A percentile compares a stretch with the other conserved stretches of the same genome.
Evolutionary conservation across 2,329 filamentous ascomycete genomes (phyloP).

Genomic region (Exophiala mesophila): DNA sequence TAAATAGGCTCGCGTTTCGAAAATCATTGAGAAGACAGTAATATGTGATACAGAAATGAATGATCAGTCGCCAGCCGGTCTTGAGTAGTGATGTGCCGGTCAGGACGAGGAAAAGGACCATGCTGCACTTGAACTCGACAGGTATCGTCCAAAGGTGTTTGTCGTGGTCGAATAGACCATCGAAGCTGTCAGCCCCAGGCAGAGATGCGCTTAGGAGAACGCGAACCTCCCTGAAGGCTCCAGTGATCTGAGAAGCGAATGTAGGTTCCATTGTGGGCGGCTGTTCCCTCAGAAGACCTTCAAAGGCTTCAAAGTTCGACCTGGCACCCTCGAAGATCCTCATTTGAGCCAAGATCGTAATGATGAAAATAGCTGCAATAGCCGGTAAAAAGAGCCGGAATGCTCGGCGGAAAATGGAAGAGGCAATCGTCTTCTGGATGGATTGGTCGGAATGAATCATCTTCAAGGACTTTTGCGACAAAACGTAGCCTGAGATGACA

Average conservation of each 20-base stretch:
- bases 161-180: slow-evolving; percentile 19
- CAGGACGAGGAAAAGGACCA: slow-evolving; percentile 18
- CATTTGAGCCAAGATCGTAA: slow-evolving; percentile 31
- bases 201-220: neutral
- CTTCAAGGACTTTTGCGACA: slow-evolving; percentile 39
- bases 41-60: slow-evolving; percentile 5
- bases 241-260: slow-evolving; percentile 31
- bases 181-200: neutral
- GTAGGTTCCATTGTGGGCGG: slow-evolving; percentile 9
- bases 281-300: slow-evolving; percentile 8
- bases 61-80: slow-evolving; percentile 1
- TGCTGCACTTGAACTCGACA: slow-evolving; percentile 41
- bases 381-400: slow-evolving; percentile 39
- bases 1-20: slow-evolving; percentile 8
- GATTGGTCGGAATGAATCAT: slow-evolving; percentile 33
- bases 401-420: slow-evolving; percentile 40
- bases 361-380: slow-evolving; percentile 34
- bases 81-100: slow-evolving; percentile 7
- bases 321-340: slow-evolving; percentile 2
- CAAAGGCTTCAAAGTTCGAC: slow-evolving; percentile 1
- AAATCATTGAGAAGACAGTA: slow-evolving; percentile 5
- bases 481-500: slow-evolving; percentile 44
- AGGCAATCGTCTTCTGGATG: slow-evolving; percentile 36
- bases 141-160: slow-evolving; percentile 45
- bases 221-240: slow-evolving; percentile 21